phyloP scores from a whole-genome alignment of 768 basidiomycete species.

The Amanita pallidorosea region DNA sequence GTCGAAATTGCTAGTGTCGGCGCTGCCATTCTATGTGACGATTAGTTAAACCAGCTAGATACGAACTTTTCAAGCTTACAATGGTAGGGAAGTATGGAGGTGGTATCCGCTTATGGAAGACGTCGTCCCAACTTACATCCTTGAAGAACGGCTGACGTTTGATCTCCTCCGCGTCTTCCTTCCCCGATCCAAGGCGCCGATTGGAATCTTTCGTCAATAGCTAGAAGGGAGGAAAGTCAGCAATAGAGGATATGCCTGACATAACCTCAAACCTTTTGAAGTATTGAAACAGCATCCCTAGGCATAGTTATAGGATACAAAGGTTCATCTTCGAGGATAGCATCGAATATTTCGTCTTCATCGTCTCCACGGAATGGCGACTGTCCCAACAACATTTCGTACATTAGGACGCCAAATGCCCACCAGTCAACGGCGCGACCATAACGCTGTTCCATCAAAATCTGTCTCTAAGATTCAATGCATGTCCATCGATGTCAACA shows the following conservation, averaged over 20 bases:
- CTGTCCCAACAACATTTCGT: slow-evolving; percentile 98
- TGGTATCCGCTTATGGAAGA: slow-evolving; percentile 94
- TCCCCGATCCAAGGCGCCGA: slow-evolving; percentile 84
- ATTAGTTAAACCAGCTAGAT: background rate
- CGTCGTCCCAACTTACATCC: slow-evolving; percentile 94
- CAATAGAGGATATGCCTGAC: background rate
- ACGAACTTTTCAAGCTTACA: slow-evolving; percentile 35
- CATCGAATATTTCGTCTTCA: slow-evolving; percentile 99
- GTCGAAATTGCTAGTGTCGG: slow-evolving; percentile 91
- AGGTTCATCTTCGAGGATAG: slow-evolving; percentile 96
- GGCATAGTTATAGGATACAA: slow-evolving; percentile 99
- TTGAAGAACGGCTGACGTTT: slow-evolving; percentile 98
- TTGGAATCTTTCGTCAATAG: slow-evolving; percentile 85
- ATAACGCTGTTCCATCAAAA: slow-evolving; percentile 97
- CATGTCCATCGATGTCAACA: background rate
- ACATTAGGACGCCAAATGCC: slow-evolving; percentile 98
- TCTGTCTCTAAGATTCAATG: slow-evolving; percentile 36
- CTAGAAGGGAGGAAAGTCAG: slow-evolving; percentile 26
- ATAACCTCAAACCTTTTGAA: slow-evolving; percentile 65
- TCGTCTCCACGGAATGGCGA: slow-evolving; percentile 99
- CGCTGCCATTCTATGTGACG: slow-evolving; percentile 56
- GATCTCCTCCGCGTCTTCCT: slow-evolving; percentile 93
- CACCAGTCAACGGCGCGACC: slow-evolving; percentile 99
- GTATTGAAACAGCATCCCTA: slow-evolving; percentile 86
- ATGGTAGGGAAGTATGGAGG: slow-evolving; percentile 97